Base-by-base conservation (phyloP, 2,329 filamentous ascomycete species). In the Aspergillus luchuensis region DNA sequence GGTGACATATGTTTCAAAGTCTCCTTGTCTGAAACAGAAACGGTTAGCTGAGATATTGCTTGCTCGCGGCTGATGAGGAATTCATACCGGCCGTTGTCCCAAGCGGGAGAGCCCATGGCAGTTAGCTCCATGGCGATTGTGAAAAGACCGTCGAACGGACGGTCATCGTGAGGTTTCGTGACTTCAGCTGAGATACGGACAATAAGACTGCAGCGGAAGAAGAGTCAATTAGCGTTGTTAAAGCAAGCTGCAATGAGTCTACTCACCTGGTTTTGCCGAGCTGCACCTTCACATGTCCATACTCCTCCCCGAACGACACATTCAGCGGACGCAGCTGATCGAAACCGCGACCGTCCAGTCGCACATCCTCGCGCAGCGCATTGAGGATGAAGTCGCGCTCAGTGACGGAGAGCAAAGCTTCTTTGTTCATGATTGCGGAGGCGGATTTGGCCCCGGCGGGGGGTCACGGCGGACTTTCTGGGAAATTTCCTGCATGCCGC, bases 101-200 rank as follows among this genome's bases (percentile, higher is more conserved):
- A 96, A 36, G 91, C 89, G 13, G 95, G 92, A 50, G 92, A 92
- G 28, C 91, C 90, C 89, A 98, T 96, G 52, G 94, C 92, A 64
- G 90, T 92, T 70, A 99, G 87, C 76, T 98, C 95, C 58, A 93
- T 91, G 57, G 89, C 85, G 73, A 98, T 97, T 68, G 89, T 92
- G 81, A 98, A 98, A 76, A 96, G 86, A 75, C 95, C 95, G 75
- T 98, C 95, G 74, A 97, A 97, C 61, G 93, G 94, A 65, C 94
- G 89, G 78, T 98, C 94, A 56, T 89, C 78, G 73, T 89, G 91
- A 47, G 95, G 94, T 41, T 91, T 87, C 10, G 91, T 90, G 63
- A 98, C 91, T 79, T 97, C 91, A 64, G 92, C 91, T 2, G 92
- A 94, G 61, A 96, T 89, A 63, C 91, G 91, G 58, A 90, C 92